phyloP scores from a whole-genome alignment of 805 yeast genomes.

The Diddensiella caesifluorescens region DNA sequence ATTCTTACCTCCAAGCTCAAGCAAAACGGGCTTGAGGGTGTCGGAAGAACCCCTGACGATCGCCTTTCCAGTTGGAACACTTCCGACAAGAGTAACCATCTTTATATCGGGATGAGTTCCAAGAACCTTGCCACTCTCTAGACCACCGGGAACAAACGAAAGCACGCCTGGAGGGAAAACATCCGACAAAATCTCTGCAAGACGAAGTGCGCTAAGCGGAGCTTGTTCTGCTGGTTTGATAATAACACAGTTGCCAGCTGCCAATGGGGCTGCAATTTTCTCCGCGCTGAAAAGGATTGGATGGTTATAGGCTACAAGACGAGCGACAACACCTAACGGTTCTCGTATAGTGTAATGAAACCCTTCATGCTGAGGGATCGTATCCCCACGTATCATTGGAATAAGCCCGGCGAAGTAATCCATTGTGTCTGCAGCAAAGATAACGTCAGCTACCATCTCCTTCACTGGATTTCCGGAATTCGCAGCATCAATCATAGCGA shows the following conservation, averaged over 20 bases:
- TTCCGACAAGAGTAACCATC: constrained; percentile 92
- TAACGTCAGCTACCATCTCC: constrained; percentile 6
- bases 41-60: constrained; percentile 71
- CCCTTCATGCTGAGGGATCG: constrained; percentile 3
- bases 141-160: constrained; percentile 69
- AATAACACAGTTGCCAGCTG: constrained; percentile 69
- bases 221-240: constrained; percentile 73
- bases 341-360: constrained; percentile 54
- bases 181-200: constrained; percentile 51
- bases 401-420: constrained; percentile 6
- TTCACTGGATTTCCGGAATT: constrained; percentile 5
- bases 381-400: constrained; percentile 6
- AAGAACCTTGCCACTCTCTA: constrained; percentile 61
- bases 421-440: constrained; percentile 5
- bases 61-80: constrained; percentile 79
- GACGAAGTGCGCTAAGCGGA: constrained; percentile 60
- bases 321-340: constrained; percentile 62
- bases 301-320: constrained; percentile 69
- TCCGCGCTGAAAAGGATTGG: constrained; percentile 72
- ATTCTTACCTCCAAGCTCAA: constrained; percentile 95
- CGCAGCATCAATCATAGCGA: constrained; percentile 6
- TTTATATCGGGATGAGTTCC: constrained; percentile 61
- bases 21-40: constrained; percentile 78
- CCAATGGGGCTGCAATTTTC: constrained; percentile 79
- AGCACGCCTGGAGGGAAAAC: constrained; percentile 75